phyloP scores from a whole-genome alignment of 192 early-diverging fungal genomes.

The Coemansia sp. region DNA sequence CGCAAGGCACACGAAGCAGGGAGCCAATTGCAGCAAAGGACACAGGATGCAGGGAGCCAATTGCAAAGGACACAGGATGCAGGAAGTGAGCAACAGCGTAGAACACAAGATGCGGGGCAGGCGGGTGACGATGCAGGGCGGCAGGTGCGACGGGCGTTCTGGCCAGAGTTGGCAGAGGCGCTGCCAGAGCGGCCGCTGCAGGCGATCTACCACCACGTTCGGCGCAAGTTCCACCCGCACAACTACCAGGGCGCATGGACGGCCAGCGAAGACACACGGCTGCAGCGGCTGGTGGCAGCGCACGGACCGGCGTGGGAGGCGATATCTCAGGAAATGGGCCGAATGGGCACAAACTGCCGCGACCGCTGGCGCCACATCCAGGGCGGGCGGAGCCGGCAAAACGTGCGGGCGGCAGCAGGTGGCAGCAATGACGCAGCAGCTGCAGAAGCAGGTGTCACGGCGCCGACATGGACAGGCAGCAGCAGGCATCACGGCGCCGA shows the following conservation, averaged over 20 bases:
- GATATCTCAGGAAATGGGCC: slow-evolving; percentile 38
- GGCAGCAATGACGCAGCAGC: not conserved
- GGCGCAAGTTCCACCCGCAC: slow-evolving; percentile 46
- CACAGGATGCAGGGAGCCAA: too few relatives aligned
- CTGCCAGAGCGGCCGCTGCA: slow-evolving; percentile 44
- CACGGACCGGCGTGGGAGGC: slow-evolving; percentile 51
- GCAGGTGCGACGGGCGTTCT: slow-evolving; percentile 40
- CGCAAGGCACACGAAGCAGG: slow-evolving; percentile 9
- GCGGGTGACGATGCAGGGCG: slow-evolving; percentile 13
- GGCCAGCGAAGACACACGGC: slow-evolving; percentile 28
- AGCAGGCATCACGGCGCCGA: slow-evolving; percentile 2
- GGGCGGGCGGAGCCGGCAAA: not conserved
- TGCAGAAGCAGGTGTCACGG: slow-evolving; percentile 2
- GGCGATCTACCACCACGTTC: slow-evolving; percentile 52
- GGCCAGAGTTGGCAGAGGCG: slow-evolving; percentile 44
- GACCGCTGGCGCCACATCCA: slow-evolving; percentile 54
- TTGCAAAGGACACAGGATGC: too few relatives aligned
- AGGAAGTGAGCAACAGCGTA: too few relatives aligned
- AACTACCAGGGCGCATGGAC: slow-evolving; percentile 54
- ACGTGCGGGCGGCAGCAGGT: not conserved
- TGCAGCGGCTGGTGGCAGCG: slow-evolving; percentile 39
- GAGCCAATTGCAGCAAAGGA: too few relatives aligned
- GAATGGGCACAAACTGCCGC: slow-evolving; percentile 53
- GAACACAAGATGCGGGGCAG: not conserved
- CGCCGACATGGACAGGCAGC: not conserved